phyloP scores from a whole-genome alignment of 768 basidiomycete species.

The Tulasnella sp. region DNA sequence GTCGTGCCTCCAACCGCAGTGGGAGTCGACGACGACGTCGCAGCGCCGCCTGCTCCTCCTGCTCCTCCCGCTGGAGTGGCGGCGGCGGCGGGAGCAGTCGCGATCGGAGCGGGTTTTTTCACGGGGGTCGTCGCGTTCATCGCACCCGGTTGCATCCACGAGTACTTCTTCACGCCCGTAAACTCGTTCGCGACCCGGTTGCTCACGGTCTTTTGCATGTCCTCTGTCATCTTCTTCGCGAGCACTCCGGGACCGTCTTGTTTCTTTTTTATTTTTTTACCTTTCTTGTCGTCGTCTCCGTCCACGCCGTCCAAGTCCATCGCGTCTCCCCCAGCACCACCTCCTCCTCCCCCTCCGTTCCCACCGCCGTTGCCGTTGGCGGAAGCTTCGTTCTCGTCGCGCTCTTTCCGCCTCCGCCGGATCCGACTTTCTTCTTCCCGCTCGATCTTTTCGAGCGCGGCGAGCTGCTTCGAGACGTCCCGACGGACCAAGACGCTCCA shows the following conservation, averaged over 20 bases:
- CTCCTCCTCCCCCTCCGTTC: slow-evolving; percentile 29
- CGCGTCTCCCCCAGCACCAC: slow-evolving; percentile 31
- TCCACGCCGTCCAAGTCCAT: slow-evolving; percentile 19
- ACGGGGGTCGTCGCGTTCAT: slow-evolving; percentile 22
- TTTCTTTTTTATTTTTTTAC: slow-evolving; percentile 70
- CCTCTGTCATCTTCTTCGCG: slow-evolving; percentile 82
- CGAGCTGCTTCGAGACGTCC: slow-evolving; percentile 69
- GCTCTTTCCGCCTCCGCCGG: slow-evolving; percentile 66
- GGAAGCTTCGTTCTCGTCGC: slow-evolving; percentile 52
- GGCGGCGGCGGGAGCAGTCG: slow-evolving; percentile 19
- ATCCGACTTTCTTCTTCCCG: slow-evolving; percentile 72
- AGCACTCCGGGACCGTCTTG: slow-evolving; percentile 76
- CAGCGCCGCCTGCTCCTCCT: slow-evolving; percentile 12
- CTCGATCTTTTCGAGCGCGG: slow-evolving; percentile 63
- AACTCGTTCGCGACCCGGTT: slow-evolving; percentile 83
- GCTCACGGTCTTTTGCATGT: slow-evolving; percentile 83
- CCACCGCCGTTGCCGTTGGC: slow-evolving; percentile 49
- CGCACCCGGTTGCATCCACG: slow-evolving; percentile 74
- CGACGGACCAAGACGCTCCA: slow-evolving; percentile 69
- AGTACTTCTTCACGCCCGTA: slow-evolving; percentile 72
- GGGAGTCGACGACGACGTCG: slow-evolving; percentile 24
- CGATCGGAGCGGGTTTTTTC: slow-evolving; percentile 19
- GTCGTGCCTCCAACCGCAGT: slow-evolving; percentile 19
- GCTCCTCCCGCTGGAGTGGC: no score
- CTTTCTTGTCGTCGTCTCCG: slow-evolving; percentile 34